Conservation (phyloP, 1,139 yeast species). For the Suhomyces chickasaworum region DNA sequence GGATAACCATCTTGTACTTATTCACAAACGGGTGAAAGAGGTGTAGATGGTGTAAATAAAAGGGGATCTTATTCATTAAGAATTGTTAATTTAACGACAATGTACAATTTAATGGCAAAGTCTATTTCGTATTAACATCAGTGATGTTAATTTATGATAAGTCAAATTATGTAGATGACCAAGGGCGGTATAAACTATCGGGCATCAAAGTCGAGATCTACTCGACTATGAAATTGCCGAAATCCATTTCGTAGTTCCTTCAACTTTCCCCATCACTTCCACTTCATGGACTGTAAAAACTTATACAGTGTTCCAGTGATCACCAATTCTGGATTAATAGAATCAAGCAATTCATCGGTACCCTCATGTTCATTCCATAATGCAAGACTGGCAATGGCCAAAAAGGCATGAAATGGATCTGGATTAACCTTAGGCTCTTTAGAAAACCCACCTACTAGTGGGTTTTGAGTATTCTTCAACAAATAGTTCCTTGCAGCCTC, state of each 20-base stretch:
- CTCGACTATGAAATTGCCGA: not conserved
- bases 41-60: too few species aligned
- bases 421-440: conserved; percentile 64
- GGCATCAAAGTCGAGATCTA: not conserved
- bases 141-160: too few species aligned
- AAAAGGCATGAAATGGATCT: conserved; percentile 68
- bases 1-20: too few species aligned
- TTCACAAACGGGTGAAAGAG: too few species aligned
- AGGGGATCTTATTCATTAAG: too few species aligned
- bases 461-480: conserved; percentile 61
- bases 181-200: too few species aligned
- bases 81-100: too few species aligned
- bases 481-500: conserved; percentile 48
- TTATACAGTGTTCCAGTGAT: conserved; percentile 25
- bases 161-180: not conserved
- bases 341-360: not conserved
- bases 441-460: conserved; percentile 78
- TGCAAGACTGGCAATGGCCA: conserved; percentile 61
- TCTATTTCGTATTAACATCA: too few species aligned
- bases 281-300: conserved; percentile 15
- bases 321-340: conserved; percentile 22
- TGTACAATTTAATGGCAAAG: too few species aligned
- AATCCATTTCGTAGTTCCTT: too few species aligned
- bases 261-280: too few species aligned
- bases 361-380: conserved; percentile 32